Evolutionary conservation across 768 basidiomycete genomes (phyloP), one percentile per base, ranked within the genome.

Genomic region (Pleurotus eryngii): DNA sequence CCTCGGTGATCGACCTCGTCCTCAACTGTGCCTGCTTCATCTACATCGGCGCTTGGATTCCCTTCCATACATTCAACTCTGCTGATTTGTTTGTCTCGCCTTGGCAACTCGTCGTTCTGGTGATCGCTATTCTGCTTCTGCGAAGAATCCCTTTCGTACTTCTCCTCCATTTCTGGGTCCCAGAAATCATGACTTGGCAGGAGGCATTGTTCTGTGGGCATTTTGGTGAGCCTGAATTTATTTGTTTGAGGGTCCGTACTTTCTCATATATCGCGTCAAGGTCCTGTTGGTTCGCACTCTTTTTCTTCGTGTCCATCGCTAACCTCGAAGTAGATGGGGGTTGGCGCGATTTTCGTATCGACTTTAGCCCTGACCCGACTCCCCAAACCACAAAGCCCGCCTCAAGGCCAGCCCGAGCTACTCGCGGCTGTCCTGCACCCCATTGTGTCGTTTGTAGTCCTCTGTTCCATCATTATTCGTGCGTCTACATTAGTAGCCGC

Each of bases 141-240:
- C 84, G 97, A 22, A 82, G 96, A 11, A 85, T 98, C 26, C 96
- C 95, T 0, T 73, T 84, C 14, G 76, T 98, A 46, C 72, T 97
- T 55, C 64, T 84, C 3, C 74, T 97, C 2, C 95, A 95, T 64
- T 82, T 73, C 59, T 92, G 85, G 80, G 82, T 97, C 11, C 97
- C 96, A 0, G 95, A 98, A 68, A 90, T 98, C 62, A 70, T 72
- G 40, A 85, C 81, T 20, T 90, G 93, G 86, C 78, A 82, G 46
- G 93, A 98, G 72, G 95, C 96, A 0, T 61, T 95, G 3, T 97
- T 98, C 68, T 84, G 82, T 3, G 96, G 96, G 2, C 95, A 97
- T 75, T 98, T 96, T 67, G 95, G 88, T 84, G 63, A 12, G 72
- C 66, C 27, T 18, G 20, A 0, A 30, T 18, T 47, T 6, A 35